These are phyloP conservation scores for Salix koriyanagi DNA, from an alignment of 345 rosid genomes.

Conservation along the genomic window DNA sequence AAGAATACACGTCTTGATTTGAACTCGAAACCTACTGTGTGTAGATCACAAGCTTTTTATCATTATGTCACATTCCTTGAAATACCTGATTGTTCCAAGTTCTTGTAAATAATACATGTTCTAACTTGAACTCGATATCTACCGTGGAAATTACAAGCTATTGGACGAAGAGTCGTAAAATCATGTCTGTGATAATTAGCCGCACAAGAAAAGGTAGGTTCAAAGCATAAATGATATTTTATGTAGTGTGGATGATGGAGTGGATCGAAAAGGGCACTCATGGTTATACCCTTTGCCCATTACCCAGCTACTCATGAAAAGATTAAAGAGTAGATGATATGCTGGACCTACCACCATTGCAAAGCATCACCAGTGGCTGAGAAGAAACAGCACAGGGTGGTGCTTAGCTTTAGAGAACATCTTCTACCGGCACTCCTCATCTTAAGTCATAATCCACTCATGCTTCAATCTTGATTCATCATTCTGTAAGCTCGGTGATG, in stretches of 20 bases:
- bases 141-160: too few relatives aligned
- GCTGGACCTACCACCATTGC: conserved; percentile 13
- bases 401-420: neutral
- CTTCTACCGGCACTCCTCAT: neutral
- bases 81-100: accelerated
- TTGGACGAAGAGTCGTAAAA: too few relatives aligned
- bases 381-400: neutral
- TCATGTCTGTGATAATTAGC: too few relatives aligned
- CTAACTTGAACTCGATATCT: too few relatives aligned
- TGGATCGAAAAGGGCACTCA: too few relatives aligned
- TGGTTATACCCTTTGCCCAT: neutral
- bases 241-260: too few relatives aligned
- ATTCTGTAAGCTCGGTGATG: too few relatives aligned
- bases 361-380: conserved; percentile 10
- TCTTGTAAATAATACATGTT: accelerated
- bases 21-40: too few relatives aligned
- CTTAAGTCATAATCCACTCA: conserved; percentile 12
- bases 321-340: neutral
- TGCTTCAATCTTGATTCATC: conserved; percentile 4
- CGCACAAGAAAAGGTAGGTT: neutral
- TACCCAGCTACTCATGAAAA: neutral
- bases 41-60: accelerated
- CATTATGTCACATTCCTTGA: accelerated
- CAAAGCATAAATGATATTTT: conserved; percentile 1
- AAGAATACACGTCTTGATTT: too few relatives aligned